Evolutionary conservation across 768 basidiomycete species (phyloP), one percentile per base, ranked within the genome.

Genomic region (Lactifluus volemus): DNA sequence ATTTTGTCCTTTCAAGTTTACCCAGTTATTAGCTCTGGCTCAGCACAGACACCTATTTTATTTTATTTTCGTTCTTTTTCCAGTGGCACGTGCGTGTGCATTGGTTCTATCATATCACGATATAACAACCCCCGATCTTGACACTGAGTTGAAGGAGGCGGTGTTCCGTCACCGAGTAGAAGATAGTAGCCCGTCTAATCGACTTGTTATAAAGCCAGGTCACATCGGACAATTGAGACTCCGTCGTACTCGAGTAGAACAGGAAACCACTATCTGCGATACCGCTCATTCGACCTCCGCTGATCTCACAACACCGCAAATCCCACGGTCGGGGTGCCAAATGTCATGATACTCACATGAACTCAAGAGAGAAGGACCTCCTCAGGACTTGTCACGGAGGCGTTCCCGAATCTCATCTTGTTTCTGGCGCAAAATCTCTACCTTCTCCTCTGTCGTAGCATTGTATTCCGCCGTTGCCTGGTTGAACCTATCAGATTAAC

Each of bases 361-460:
- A 38, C 38, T 11, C n/a, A 39, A 49, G 25, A 2, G 25, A 25
- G 25, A 25, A 25, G 25, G 25, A 25, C 25, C 2, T 19, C 34
- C 55, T 57, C 39, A 53, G 8, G 51, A 53, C 29, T 51, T 59
- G 42, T 65, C 80, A 61, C 82, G 81, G 68, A 92, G 72, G n/a
- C 87, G 82, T 34, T 81, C 77, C 68, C 85, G 83, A 55, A 88
- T 78, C 58, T 83, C 76, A 12, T 81, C 78, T 60, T 83, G 82
- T 75, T 82, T 86, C 60, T 79, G 76, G 70, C 85, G 83, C 55
- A 97, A 80, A 9, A 85, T 88, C 2, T 83, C 80, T 19, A 94
- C 76, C 70, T 88, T 88, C 42, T 91, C 91, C 5, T 93, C 92
- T 76, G 94, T 95, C 21, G 81, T 76, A 0, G 94, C 92, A 66